phyloP scores from a whole-genome alignment of 1,139 yeast genomes.

The Nakaseomyces nivariensis region DNA sequence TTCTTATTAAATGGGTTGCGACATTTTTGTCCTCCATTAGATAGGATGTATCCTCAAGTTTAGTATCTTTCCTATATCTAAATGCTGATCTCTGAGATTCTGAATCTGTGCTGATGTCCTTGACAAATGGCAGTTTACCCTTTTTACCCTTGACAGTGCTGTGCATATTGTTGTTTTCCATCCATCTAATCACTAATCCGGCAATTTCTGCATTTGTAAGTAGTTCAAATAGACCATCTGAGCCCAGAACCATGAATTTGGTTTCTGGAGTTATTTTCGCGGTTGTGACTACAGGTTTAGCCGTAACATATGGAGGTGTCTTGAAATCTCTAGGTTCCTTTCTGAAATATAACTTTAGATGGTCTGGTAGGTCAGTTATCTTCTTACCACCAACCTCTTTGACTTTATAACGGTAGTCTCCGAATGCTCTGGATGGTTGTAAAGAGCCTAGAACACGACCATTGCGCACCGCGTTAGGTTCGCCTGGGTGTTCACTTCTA shows the following conservation, averaged over 20 bases:
- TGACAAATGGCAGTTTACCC: conserved; percentile 51
- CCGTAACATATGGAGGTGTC: conserved; percentile 96
- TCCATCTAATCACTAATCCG: conserved; percentile 89
- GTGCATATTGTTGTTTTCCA: conserved; percentile 40
- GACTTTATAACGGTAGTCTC: conserved; percentile 89
- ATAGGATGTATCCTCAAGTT: conserved; percentile 33
- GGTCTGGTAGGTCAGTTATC: conserved; percentile 57
- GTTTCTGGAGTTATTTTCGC: conserved; percentile 67
- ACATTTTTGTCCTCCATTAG: conserved; percentile 74
- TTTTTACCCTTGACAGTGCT: conserved; percentile 24
- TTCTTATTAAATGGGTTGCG: conserved; percentile 85
- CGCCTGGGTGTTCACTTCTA: conserved; percentile 83
- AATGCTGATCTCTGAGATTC: conserved; percentile 52
- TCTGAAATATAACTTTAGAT: conserved; percentile 75
- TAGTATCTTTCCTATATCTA: conserved; percentile 30
- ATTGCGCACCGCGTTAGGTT: conserved; percentile 68
- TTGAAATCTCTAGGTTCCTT: conserved; percentile 66
- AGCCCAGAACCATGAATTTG: conserved; percentile 84
- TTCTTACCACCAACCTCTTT: conserved; percentile 40
- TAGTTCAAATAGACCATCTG: conserved; percentile 92
- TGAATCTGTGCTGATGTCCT: conserved; percentile 50
- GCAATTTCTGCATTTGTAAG: conserved; percentile 87
- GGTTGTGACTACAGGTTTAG: conserved; percentile 86
- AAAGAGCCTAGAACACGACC: conserved; percentile 92
- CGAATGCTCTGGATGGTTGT: conserved; percentile 95